phyloP scores from a whole-genome alignment of 2,329 filamentous ascomycete genomes.

The Ambrosiella cleistominuta region DNA sequence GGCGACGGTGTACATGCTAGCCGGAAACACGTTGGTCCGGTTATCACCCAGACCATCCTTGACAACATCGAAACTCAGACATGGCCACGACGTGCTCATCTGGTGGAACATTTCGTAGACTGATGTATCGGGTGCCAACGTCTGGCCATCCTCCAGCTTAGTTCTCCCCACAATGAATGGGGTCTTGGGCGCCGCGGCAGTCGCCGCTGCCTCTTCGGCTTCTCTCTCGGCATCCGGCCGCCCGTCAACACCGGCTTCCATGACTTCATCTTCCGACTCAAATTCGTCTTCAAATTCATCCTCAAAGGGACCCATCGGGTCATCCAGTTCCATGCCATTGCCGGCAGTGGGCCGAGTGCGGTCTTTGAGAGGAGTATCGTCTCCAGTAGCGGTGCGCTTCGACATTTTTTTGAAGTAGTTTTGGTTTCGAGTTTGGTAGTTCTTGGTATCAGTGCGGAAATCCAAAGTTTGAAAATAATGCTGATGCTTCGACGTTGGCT shows the following conservation, averaged over 20 bases:
- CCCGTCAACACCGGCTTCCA: slow-evolving; percentile 88
- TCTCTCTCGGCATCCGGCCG: slow-evolving; percentile 83
- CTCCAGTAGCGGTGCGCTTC: slow-evolving; percentile 38
- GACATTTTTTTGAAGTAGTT: slow-evolving; percentile 28
- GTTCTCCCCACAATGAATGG: slow-evolving; percentile 93
- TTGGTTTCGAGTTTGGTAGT: no score
- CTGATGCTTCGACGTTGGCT: no score
- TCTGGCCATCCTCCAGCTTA: slow-evolving; percentile 79
- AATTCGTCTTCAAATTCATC: slow-evolving; percentile 90
- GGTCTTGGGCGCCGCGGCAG: slow-evolving; percentile 59
- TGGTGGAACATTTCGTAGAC: slow-evolving; percentile 97
- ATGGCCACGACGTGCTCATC: slow-evolving; percentile 88
- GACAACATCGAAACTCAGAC: slow-evolving; percentile 86
- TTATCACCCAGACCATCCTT: slow-evolving; percentile 73
- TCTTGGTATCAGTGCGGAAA: no score
- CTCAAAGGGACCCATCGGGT: slow-evolving; percentile 62
- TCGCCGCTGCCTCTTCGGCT: slow-evolving; percentile 81
- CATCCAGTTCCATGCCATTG: slow-evolving; percentile 46
- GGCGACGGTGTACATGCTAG: slow-evolving; percentile 84
- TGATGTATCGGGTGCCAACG: slow-evolving; percentile 75
- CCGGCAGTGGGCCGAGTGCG: slow-evolving; percentile 31
- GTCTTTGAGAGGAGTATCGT: slow-evolving; percentile 36
- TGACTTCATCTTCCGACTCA: slow-evolving; percentile 75
- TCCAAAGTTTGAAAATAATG: no score
- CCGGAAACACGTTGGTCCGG: slow-evolving; percentile 70